Evolutionary conservation across 2,329 filamentous ascomycete species (phyloP), one percentile per base, ranked within the genome.

Genomic region (Knoxdaviesia proteae): DNA sequence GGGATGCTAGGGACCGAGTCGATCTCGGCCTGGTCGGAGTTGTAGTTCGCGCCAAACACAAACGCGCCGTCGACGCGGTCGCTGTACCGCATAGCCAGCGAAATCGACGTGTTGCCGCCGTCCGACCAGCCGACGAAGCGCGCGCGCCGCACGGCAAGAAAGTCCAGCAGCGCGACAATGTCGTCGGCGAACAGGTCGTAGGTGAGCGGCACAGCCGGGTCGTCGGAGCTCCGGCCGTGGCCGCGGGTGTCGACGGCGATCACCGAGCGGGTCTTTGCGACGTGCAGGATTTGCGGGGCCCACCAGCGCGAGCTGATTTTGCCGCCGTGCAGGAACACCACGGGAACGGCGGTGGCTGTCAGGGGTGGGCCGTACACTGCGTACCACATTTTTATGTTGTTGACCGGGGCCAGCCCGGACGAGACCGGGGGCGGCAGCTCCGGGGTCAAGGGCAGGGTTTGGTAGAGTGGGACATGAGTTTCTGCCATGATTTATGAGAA

Each of bases 261-360:
- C 9, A 63, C 56, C 39, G 59, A 57, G 51, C 58, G 51, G 5
- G 55, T 50, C 29, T 48, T 45, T 32, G 61, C 45, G 5, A 59
- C 52, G 7, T 51, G 49, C 9, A 49, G 48, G 47, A 62, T 60
- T 39, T 62, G 59, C 39, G 53, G 47, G 42, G 54, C 59, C 39
- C 60, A 62, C 45, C 62, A 62, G 7, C 58, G 58, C 7, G 58
- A 62, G 50, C 61, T 61, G 30, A 59, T 59, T 32, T 63, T 55
- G 30, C 61, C 61, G 33, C 60, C 60, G 47, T 61, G 57, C 38
- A 60, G 51, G 44, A 64, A 49, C 44, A 64, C 55, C 3, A 64
- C 52, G 5, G 61, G 59, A 0, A 52, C 48, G 9, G 52, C 51
- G 34, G 53, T 53, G 3, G 53, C 51, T 6, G 50, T 39, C 32